Percentiles rank a stretch among this genome's conserved stretches.
Evolutionary conservation across 257 asterid species (phyloP).

Genomic region (Plectranthus barbatus): DNA sequence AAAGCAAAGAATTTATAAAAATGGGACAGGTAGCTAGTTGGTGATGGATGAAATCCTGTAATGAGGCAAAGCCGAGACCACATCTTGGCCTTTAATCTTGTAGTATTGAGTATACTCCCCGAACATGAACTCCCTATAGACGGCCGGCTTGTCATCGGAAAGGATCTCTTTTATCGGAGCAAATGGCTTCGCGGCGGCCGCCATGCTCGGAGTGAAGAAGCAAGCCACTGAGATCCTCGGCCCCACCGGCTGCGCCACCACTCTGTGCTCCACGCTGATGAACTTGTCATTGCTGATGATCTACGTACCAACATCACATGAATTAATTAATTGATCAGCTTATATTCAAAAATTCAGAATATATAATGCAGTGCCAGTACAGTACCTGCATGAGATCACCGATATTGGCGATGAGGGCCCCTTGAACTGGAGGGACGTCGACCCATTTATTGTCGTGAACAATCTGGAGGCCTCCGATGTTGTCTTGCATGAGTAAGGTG

Average conservation of each 20-base stretch:
- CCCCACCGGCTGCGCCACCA: constrained; percentile 23
- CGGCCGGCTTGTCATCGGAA: constrained; percentile 16
- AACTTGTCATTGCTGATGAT: constrained; percentile 32
- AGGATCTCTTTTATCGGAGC: constrained; percentile 27
- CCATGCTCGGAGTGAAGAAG: constrained; percentile 26
- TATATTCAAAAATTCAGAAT: too few relatives aligned
- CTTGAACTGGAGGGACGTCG: constrained; percentile 25
- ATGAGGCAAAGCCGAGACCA: constrained; percentile 18
- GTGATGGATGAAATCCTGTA: constrained; percentile 11
- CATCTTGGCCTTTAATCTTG: constrained; percentile 16
- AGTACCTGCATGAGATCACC: constrained; percentile 38
- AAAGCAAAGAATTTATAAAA: too few relatives aligned
- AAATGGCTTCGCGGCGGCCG: constrained; percentile 18
- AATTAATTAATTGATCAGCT: too few relatives aligned
- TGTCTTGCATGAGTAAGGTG: too few relatives aligned
- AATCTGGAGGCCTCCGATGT: constrained; percentile 32
- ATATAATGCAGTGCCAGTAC: too few relatives aligned
- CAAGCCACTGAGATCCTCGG: constrained; percentile 34
- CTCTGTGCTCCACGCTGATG: constrained; percentile 38
- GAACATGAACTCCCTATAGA: constrained; percentile 23
- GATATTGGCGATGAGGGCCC: constrained; percentile 22
- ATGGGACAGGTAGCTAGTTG: too few relatives aligned
- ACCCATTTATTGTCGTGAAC: constrained; percentile 26
- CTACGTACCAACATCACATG: too few relatives aligned
- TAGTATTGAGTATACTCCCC: constrained; percentile 8